These are phyloP conservation scores for Anthracocystis setariae DNA, from an alignment of 1,284 basidiomycete species.

Conservation along the genomic window DNA sequence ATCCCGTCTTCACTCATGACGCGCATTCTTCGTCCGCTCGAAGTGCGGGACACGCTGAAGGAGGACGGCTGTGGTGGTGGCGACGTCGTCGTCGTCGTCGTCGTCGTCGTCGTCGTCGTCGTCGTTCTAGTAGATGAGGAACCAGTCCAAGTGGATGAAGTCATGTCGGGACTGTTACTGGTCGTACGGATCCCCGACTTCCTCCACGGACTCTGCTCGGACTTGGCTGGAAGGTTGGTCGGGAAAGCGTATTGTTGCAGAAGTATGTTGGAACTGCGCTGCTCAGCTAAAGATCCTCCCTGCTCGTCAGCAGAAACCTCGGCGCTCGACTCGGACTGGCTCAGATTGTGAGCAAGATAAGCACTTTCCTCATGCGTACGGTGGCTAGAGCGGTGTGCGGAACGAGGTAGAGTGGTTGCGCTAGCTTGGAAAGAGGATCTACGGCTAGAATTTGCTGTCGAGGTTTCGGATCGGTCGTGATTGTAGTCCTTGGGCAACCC, in stretches of 20 bases:
- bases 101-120: no score
- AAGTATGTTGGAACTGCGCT: conserved; percentile 21
- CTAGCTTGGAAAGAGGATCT: conserved; percentile 26
- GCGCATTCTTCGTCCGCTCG: conserved; percentile 33
- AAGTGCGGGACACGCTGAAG: conserved; percentile 26
- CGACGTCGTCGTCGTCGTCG: no score
- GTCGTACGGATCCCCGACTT: conserved; percentile 15
- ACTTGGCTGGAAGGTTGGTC: neutral
- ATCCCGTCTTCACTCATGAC: conserved; percentile 54
- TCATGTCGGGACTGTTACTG: conserved; percentile 27
- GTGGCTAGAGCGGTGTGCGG: conserved; percentile 14
- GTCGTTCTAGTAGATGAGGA: no score
- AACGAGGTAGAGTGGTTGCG: conserved; percentile 29
- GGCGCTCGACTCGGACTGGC: conserved; percentile 35
- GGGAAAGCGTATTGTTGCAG: conserved; percentile 18
- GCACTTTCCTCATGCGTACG: conserved; percentile 8
- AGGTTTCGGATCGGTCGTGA: conserved; percentile 21
- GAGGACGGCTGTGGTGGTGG: conserved; percentile 5
- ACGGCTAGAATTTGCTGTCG: conserved; percentile 23
- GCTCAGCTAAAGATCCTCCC: conserved; percentile 14
- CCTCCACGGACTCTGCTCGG: conserved; percentile 5
- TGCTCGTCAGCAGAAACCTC: conserved; percentile 45
- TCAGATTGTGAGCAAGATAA: neutral
- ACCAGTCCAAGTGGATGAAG: conserved; percentile 12
- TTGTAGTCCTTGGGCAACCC: conserved; percentile 26